These are phyloP conservation scores for Lecanoromycetidae sp. DNA, from an alignment of 2,329 filamentous ascomycete genomes.

Conservation along the genomic window DNA sequence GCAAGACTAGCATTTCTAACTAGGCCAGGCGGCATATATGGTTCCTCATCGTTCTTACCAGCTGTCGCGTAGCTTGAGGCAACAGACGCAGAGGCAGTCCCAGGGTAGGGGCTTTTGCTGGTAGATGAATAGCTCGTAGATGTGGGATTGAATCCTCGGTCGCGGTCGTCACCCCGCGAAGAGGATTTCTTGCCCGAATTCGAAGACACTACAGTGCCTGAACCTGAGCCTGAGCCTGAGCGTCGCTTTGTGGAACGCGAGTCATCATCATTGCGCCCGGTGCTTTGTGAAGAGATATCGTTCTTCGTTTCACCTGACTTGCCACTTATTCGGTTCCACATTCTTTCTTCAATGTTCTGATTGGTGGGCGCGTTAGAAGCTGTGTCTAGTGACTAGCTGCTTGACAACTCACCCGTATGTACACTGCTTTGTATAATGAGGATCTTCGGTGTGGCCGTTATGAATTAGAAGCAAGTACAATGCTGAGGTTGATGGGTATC, in stretches of 20 bases:
- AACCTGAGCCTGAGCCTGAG: constrained; percentile 10
- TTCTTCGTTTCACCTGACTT: constrained; percentile 12
- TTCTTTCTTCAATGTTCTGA: constrained; percentile 8
- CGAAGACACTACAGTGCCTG: constrained; percentile 18
- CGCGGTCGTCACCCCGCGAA: constrained; percentile 37
- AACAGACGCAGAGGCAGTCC: constrained; percentile 16
- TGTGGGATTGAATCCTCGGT: constrained; percentile 25
- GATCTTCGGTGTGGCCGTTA: neutral
- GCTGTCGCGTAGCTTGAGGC: constrained; percentile 30
- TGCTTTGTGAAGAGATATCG: constrained; percentile 4
- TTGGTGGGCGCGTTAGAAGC: constrained; percentile 7
- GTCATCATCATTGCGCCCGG: constrained; percentile 11
- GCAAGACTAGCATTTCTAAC: constrained; percentile 22
- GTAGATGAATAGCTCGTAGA: constrained; percentile 15
- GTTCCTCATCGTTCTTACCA: constrained; percentile 21
- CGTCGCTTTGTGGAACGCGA: neutral
- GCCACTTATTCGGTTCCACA: constrained; percentile 19
- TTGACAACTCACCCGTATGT: constrained; percentile 11
- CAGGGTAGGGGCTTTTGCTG: constrained; percentile 2
- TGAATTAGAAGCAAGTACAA: neutral
- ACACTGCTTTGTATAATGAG: neutral
- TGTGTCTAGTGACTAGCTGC: constrained; percentile 7
- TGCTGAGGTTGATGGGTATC: neutral
- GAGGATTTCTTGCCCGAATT: constrained; percentile 28
- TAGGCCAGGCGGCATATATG: constrained; percentile 19